Base-by-base conservation (phyloP, 768 basidiomycete genomes). In the Dendrothele bispora region DNA sequence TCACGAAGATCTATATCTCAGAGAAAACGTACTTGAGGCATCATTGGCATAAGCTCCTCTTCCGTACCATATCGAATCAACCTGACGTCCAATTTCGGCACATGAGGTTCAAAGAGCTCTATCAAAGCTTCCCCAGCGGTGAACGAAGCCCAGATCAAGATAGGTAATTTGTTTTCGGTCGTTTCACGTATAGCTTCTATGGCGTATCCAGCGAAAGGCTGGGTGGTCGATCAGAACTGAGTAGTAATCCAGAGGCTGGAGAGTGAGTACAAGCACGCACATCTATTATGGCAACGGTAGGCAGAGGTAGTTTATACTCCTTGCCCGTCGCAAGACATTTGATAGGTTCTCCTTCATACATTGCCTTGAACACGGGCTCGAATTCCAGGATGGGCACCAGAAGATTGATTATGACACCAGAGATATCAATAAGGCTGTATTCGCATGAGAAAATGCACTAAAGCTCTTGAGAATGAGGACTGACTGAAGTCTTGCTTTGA, bases 271-370 rank as follows among this genome's bases (percentile, higher is more conserved):
- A 6, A 37, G n/a, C n/a, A 7, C 34, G 26, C 17, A 46, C 44
- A n/a, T 46, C 44, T 7, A 46, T 46, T 11, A 46, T 26, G 14
- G 44, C 44, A 7, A 46, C 26, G 5, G 44, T 26, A 11, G 44
- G 44, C 12, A 7, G 17, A 25, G 44, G 24, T 25, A 46, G 44
- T 5, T 26, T 36, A 18, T 36, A 24, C 4, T 17, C 29, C 34
- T 46, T 46, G 11, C 24, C n/a, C 7, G 44, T 17, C 25, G 44
- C 24, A 14, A 15, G 22, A 26, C 44, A 46, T 3, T 34, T 46
- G 15, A 46, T 29, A 20, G 44, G n/a, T 25, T 17, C 35, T 17
- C 34, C 36, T 8, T 34, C 10, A 17, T 37, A 38, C 5, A 46
- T 10, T 24, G 44, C 22, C 18, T 21, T 27, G 21, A 46, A 37